Evolutionary conservation across 106 monocot species (phyloP).

Genomic region (Phalaenopsis aphrodite): DNA sequence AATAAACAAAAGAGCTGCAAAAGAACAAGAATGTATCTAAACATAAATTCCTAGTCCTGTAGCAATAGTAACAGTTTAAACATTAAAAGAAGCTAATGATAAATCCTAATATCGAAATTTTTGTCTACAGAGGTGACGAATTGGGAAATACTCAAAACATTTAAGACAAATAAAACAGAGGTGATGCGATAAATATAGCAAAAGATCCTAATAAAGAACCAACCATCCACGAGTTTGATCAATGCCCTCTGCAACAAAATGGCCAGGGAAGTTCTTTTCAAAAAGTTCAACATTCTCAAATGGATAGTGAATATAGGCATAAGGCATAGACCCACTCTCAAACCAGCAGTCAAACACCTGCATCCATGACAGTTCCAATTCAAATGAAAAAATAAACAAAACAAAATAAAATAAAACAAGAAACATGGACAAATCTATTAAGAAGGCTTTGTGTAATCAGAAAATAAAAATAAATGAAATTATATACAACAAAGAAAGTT

Average conservation of each 20-base stretch:
- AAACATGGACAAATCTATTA: background rate
- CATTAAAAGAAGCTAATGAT: background rate
- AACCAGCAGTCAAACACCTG: conserved; percentile 99
- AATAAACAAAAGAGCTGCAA: background rate
- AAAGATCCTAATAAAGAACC: conserved; percentile 12
- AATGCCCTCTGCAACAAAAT: conserved; percentile 97
- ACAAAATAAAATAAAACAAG: background rate
- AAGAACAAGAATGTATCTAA: background rate
- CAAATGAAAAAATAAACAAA: background rate
- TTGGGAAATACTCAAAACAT: background rate
- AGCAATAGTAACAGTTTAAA: background rate
- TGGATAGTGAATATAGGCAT: conserved; percentile 99
- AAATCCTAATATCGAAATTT: background rate
- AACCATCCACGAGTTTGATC: conserved; percentile 99
- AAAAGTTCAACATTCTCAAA: conserved; percentile 97
- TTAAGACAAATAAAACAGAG: background rate
- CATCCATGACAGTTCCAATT: background rate
- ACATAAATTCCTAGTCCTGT: background rate
- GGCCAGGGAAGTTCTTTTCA: conserved; percentile 94
- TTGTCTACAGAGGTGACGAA: background rate
- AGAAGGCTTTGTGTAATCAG: background rate
- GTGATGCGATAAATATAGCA: background rate
- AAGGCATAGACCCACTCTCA: conserved; percentile 99
- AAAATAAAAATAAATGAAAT: background rate
- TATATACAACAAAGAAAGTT: background rate